Evolutionary conservation across 305 asterid species (phyloP).

Genomic region (Solanum hybrid): DNA sequence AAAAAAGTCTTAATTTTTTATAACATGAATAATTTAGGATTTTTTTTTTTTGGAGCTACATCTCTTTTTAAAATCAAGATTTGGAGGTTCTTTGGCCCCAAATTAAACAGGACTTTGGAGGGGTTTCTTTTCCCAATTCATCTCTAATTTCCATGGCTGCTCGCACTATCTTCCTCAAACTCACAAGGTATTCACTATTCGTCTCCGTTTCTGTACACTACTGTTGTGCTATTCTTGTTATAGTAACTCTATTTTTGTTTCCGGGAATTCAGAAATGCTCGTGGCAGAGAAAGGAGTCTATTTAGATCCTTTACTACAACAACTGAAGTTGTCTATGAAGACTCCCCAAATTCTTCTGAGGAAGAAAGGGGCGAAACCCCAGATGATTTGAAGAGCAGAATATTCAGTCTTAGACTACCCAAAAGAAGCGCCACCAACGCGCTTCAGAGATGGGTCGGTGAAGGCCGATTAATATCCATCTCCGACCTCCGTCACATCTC

Average conservation of each 20-base stretch:
- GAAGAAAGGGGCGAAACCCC: slow-evolving; percentile 19
- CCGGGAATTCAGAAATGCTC: slow-evolving; percentile 29
- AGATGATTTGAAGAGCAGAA: slow-evolving; percentile 78
- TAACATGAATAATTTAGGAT: not conserved
- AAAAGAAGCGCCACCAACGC: slow-evolving; percentile 71
- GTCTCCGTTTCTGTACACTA: not conserved
- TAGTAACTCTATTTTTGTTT: not conserved
- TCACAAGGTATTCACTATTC: slow-evolving; percentile 41
- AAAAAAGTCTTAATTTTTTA: not conserved
- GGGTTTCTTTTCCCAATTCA: not conserved
- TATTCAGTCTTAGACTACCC: slow-evolving; percentile 71
- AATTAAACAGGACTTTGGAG: not conserved
- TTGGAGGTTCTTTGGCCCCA: not conserved
- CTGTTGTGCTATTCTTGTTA: not conserved
- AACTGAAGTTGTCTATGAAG: slow-evolving; percentile 28
- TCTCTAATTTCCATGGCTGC: slow-evolving; percentile 38
- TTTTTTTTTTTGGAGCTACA: not conserved
- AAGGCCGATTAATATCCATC: slow-evolving; percentile 42
- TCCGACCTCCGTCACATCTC: slow-evolving; percentile 70
- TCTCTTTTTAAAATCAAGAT: not conserved
- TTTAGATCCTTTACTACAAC: slow-evolving; percentile 43
- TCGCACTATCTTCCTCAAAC: slow-evolving; percentile 41
- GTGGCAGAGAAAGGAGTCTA: slow-evolving; percentile 15
- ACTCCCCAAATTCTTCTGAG: slow-evolving; percentile 9
- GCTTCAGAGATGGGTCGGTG: slow-evolving; percentile 59